phyloP scores from a whole-genome alignment of 495 filamentous ascomycete genomes.

The Sporormia fimetaria region DNA sequence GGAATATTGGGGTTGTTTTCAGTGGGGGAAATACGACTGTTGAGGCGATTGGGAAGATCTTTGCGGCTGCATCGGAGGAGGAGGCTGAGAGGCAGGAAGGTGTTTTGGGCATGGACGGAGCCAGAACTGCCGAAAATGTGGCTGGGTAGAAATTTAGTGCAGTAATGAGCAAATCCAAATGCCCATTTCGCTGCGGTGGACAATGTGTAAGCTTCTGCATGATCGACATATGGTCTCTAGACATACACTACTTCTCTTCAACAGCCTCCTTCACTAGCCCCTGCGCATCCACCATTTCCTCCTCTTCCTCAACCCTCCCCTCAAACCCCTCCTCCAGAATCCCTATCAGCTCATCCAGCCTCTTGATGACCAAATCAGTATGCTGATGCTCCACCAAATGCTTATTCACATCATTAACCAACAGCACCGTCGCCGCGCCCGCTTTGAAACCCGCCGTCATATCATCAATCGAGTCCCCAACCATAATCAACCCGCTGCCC shows the following conservation, averaged over 20 bases:
- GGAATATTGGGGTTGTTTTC: slow-evolving; percentile 80
- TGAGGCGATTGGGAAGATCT: slow-evolving; percentile 60
- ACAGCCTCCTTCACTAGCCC: slow-evolving; percentile 8
- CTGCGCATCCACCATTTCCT: slow-evolving; percentile 11
- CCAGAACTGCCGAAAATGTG: slow-evolving; percentile 38
- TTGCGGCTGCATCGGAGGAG: slow-evolving; percentile 31
- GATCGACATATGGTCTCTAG: neutral
- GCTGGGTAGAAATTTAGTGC: slow-evolving; percentile 29
- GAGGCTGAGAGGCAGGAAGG: slow-evolving; percentile 32
- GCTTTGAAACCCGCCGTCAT: slow-evolving; percentile 79
- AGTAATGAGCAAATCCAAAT: neutral
- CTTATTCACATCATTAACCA: slow-evolving; percentile 69
- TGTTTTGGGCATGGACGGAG: slow-evolving; percentile 32
- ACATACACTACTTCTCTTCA: neutral
- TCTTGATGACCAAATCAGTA: slow-evolving; percentile 47
- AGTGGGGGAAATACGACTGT: slow-evolving; percentile 86
- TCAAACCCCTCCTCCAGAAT: slow-evolving; percentile 30
- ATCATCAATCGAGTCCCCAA: slow-evolving; percentile 87
- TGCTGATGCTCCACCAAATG: slow-evolving; percentile 63
- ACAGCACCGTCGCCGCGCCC: slow-evolving; percentile 78
- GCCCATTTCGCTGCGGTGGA: too few species aligned
- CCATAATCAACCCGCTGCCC: slow-evolving; percentile 42
- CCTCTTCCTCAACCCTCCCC: slow-evolving; percentile 14
- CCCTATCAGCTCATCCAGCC: slow-evolving; percentile 30
- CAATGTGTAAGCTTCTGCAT: neutral